These are phyloP conservation scores for Lentinula lateritia DNA, from an alignment of 768 basidiomycete species.

Conservation along the genomic window DNA sequence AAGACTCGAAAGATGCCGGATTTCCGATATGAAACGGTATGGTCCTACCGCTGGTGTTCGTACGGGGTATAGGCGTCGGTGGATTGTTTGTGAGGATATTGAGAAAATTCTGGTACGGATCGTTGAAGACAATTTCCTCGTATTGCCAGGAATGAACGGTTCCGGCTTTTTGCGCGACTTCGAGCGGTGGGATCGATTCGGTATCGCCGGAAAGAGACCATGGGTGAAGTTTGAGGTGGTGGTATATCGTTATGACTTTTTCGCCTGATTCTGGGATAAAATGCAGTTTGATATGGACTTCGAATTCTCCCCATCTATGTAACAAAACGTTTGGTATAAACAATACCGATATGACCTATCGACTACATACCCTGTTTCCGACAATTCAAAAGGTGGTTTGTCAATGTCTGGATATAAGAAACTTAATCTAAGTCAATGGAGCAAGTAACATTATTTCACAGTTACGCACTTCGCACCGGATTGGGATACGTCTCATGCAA, in stretches of 20 bases:
- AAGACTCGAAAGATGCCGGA: constrained; percentile 57
- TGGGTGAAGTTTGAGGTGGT: constrained; percentile 94
- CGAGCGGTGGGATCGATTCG: constrained; percentile 56
- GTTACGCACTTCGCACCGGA: constrained; percentile 77
- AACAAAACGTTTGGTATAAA: neutral
- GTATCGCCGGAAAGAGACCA: constrained; percentile 66
- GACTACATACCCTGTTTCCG: constrained; percentile 79
- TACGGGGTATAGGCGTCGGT: constrained; percentile 74
- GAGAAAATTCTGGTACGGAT: constrained; percentile 86
- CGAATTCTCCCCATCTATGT: constrained; percentile 94
- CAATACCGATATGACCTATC: neutral
- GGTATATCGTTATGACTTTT: constrained; percentile 81
- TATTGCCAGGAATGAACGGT: constrained; percentile 98
- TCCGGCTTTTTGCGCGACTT: constrained; percentile 58
- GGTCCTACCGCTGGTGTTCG: constrained; percentile 41
- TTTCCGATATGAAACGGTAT: constrained; percentile 72
- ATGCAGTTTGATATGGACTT: constrained; percentile 86
- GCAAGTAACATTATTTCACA: neutral
- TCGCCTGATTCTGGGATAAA: constrained; percentile 89
- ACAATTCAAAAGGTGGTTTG: constrained; percentile 89
- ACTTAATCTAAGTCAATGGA: neutral
- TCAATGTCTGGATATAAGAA: constrained; percentile 60
- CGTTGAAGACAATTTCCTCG: constrained; percentile 95
- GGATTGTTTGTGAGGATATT: constrained; percentile 75
- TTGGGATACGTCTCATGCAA: constrained; percentile 94